Evolutionary conservation across 768 basidiomycete genomes (phyloP).

Genomic region (Coprinopsis cinerea): DNA sequence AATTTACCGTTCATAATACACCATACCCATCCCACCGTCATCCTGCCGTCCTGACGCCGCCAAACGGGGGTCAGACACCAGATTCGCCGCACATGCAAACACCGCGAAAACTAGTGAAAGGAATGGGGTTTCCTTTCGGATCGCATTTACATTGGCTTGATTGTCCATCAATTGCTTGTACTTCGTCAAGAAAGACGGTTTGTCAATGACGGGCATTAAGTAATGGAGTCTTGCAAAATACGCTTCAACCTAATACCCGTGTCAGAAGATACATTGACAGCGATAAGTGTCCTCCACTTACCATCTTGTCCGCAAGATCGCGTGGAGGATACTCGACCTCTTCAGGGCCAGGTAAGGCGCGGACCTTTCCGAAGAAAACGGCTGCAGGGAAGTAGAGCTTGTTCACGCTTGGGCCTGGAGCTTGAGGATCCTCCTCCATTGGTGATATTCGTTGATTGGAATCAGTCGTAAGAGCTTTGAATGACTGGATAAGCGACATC

Average conservation of each 20-base stretch:
- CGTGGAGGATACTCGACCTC: slow-evolving; percentile 85
- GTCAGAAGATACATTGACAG: slow-evolving; percentile 18
- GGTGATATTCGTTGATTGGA: slow-evolving; percentile 75
- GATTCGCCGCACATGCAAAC: slow-evolving; percentile 81
- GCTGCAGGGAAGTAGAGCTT: slow-evolving; percentile 86
- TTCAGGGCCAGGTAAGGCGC: slow-evolving; percentile 74
- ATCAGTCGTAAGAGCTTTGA: slow-evolving; percentile 68
- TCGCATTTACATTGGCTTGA: slow-evolving; percentile 43
- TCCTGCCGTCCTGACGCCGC: slow-evolving; percentile 50
- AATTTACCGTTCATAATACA: slow-evolving; percentile 79
- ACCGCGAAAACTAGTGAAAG: slow-evolving; percentile 80
- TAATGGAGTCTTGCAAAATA: slow-evolving; percentile 88
- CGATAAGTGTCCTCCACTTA: slow-evolving; percentile 31
- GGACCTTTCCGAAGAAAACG: slow-evolving; percentile 82
- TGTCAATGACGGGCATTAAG: slow-evolving; percentile 82
- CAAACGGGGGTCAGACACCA: slow-evolving; percentile 70
- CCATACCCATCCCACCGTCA: slow-evolving; percentile 85
- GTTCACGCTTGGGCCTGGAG: slow-evolving; percentile 74
- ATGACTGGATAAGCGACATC: slow-evolving; percentile 88
- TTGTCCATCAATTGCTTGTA: slow-evolving; percentile 75
- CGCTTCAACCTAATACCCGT: slow-evolving; percentile 61
- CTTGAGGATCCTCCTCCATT: slow-evolving; percentile 77
- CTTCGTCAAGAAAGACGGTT: slow-evolving; percentile 70
- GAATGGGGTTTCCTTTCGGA: slow-evolving; percentile 66
- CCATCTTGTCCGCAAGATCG: slow-evolving; percentile 83